These are phyloP conservation scores for Macaranga tanarius DNA, from an alignment of 441 rosid species.

Conservation along the genomic window DNA sequence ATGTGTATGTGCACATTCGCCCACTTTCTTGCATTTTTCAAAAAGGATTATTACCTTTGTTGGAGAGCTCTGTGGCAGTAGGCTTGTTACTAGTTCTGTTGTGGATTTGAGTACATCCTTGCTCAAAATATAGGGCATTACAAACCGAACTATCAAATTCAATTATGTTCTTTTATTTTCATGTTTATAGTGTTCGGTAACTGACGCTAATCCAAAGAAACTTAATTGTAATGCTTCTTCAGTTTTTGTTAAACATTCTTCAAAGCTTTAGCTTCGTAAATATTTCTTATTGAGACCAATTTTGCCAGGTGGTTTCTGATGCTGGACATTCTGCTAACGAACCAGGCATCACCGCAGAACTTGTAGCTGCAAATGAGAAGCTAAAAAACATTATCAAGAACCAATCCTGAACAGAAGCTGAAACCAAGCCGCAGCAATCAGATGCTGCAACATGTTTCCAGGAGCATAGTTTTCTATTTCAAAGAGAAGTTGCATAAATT, in stretches of 20 bases:
- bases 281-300: neutral
- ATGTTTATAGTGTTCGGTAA: too few species aligned
- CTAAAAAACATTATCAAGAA: constrained; percentile 50
- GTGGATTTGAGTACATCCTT: too few species aligned
- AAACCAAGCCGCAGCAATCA: neutral
- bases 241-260: neutral
- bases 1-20: too few species aligned
- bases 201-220: too few species aligned
- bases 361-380: constrained; percentile 79
- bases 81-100: too few species aligned
- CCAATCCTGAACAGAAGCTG: constrained; percentile 24
- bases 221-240: too few species aligned
- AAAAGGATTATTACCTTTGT: too few species aligned
- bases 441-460: neutral
- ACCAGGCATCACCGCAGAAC: constrained; percentile 78
- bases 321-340: constrained; percentile 97
- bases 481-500: neutral
- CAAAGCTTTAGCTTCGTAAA: neutral
- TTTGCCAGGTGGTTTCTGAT: constrained; percentile 61
- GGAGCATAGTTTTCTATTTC: neutral
- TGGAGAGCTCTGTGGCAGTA: too few species aligned
- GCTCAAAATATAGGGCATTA: too few species aligned
- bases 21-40: too few species aligned
- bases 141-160: too few species aligned
- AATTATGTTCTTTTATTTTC: too few species aligned